A percentile compares a stretch with the other conserved stretches of the same genome.
Evolutionary conservation across 257 asterid genomes (phyloP).

Genomic region (Solanum habrochaites): DNA sequence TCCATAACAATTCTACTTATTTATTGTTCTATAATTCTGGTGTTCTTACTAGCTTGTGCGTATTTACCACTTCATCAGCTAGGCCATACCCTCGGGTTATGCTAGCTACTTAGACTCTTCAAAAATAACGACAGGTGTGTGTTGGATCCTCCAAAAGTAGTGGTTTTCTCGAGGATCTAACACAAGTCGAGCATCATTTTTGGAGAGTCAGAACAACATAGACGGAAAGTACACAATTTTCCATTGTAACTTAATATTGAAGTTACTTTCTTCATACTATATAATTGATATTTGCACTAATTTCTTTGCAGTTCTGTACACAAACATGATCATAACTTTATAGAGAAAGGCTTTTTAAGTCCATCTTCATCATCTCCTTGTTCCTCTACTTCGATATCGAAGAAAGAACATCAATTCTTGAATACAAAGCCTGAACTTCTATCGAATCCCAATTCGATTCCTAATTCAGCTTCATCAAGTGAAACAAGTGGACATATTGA

Average conservation of each 20-base stretch:
- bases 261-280: not conserved
- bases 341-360: slow-evolving; percentile 26
- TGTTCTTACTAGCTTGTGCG: not conserved
- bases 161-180: not conserved
- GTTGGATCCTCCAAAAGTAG: not conserved
- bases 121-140: not conserved
- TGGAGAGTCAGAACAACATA: not conserved
- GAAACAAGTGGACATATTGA: slow-evolving; percentile 51
- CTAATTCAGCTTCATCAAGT: slow-evolving; percentile 91
- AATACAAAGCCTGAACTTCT: slow-evolving; percentile 47
- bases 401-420: slow-evolving; percentile 31
- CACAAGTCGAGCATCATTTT: not conserved
- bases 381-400: slow-evolving; percentile 48
- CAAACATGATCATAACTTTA: slow-evolving; percentile 24
- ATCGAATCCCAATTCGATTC: slow-evolving; percentile 86
- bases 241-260: not conserved
- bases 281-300: not conserved
- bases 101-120: not conserved
- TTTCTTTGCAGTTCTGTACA: slow-evolving; percentile 30
- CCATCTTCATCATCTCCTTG: slow-evolving; percentile 48
- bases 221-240: not conserved
- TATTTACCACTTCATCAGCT: not conserved
- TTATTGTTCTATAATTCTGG: not conserved
- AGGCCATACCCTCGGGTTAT: not conserved
- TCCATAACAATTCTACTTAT: not conserved